Percentiles rank a stretch among this genome's conserved stretches.
These are phyloP conservation scores for Cystofilobasidium ferigula DNA, from an alignment of 768 basidiomycete genomes.

Conservation along the genomic window DNA sequence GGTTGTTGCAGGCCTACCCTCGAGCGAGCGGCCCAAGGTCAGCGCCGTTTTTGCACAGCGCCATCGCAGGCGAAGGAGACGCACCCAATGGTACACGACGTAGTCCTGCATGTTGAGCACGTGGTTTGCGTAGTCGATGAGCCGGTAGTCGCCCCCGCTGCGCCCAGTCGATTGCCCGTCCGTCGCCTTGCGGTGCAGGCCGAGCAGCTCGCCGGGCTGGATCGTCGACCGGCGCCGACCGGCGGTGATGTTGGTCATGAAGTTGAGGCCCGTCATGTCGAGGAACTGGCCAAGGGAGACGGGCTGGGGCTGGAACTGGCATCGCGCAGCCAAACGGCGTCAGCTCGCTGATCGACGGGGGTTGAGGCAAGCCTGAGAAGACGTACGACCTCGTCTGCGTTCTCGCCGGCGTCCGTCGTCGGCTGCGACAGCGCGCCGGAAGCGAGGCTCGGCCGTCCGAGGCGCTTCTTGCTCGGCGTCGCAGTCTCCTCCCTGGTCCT, in stretches of 20 bases:
- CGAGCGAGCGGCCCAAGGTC: background rate
- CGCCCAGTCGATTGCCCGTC: conserved; percentile 9
- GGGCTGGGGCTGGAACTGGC: conserved; percentile 12
- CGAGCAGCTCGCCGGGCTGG: conserved; percentile 34
- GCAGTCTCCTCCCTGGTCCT: background rate
- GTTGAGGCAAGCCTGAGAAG: too few relatives aligned
- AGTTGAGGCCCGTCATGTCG: conserved; percentile 38
- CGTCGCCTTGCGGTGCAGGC: conserved; percentile 24
- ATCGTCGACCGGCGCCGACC: conserved; percentile 34
- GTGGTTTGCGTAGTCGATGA: conserved; percentile 24
- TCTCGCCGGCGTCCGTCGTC: background rate
- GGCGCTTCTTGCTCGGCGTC: conserved; percentile 23
- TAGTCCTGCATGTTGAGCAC: conserved; percentile 20
- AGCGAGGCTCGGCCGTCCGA: conserved; percentile 10
- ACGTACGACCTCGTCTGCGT: background rate
- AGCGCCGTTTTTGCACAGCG: background rate
- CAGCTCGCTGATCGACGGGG: background rate
- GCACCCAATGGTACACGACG: conserved; percentile 24
- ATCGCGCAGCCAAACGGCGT: background rate
- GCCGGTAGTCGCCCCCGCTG: conserved; percentile 23
- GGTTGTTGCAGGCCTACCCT: conserved; percentile 33
- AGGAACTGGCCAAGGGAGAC: conserved; percentile 36
- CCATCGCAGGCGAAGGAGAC: background rate
- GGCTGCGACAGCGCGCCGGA: background rate
- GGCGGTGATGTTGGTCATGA: conserved; percentile 35